Conservation (phyloP, 768 basidiomycete genomes). For the Galerina sulciceps region DNA sequence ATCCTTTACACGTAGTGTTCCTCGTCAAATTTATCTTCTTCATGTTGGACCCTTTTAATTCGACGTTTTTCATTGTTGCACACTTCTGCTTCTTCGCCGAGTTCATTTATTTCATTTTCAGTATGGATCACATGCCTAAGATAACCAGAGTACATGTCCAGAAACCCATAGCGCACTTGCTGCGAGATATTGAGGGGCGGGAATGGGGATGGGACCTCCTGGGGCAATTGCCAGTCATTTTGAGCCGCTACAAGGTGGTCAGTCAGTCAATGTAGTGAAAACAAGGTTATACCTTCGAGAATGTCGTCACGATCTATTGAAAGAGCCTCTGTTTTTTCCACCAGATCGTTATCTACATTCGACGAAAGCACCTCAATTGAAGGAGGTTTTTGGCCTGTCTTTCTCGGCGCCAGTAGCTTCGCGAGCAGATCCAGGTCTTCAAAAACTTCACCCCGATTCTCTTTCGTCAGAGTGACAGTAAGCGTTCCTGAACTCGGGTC, state of each 20-base stretch:
- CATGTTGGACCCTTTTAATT: slow-evolving; percentile 55
- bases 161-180: slow-evolving; percentile 72
- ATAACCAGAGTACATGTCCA: slow-evolving; percentile 75
- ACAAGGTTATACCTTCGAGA: slow-evolving; percentile 12
- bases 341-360: slow-evolving; percentile 41
- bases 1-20: slow-evolving; percentile 79
- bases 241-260: slow-evolving; percentile 56
- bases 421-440: slow-evolving; percentile 79
- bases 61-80: slow-evolving; percentile 56
- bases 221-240: slow-evolving; percentile 81
- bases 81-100: slow-evolving; percentile 69
- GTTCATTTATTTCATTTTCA: slow-evolving; percentile 84
- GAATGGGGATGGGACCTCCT: slow-evolving; percentile 51
- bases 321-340: slow-evolving; percentile 45
- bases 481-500: slow-evolving; percentile 81
- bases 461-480: slow-evolving; percentile 75
- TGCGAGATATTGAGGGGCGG: slow-evolving; percentile 42
- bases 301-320: slow-evolving; percentile 58
- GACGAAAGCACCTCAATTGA: slow-evolving; percentile 64
- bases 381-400: slow-evolving; percentile 35
- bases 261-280: not conserved
- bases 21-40: slow-evolving; percentile 81
- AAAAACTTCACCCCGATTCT: slow-evolving; percentile 66
- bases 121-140: slow-evolving; percentile 73
- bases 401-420: slow-evolving; percentile 74